These are phyloP conservation scores for Pseudonitzschia pungens DNA, from an alignment of 108 stramenopile genomes.

Conservation along the genomic window DNA sequence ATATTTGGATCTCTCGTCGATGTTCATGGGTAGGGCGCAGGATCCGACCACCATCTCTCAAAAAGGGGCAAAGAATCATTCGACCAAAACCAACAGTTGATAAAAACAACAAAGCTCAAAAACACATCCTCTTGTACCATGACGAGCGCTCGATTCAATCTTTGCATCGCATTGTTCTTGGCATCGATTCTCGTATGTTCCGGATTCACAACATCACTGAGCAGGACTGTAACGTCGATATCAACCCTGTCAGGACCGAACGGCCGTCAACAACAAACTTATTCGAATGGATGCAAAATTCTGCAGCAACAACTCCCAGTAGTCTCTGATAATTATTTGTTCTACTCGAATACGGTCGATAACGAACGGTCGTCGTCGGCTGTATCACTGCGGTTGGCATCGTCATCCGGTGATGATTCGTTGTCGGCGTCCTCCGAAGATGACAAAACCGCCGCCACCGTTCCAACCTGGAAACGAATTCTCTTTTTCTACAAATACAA, in stretches of 20 bases:
- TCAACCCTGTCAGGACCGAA: not conserved
- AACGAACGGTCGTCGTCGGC: too few relatives aligned
- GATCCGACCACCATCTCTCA: too few relatives aligned
- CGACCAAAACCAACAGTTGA: too few relatives aligned
- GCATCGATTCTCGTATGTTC: slow-evolving; percentile 8
- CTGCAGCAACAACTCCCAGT: not conserved
- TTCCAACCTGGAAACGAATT: slow-evolving; percentile 13
- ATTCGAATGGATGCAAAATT: not conserved
- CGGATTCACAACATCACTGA: not conserved
- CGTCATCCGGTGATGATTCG: not conserved
- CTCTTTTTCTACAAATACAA: slow-evolving; percentile 22
- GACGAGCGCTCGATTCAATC: not conserved
- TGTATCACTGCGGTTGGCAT: not conserved
- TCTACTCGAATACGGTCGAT: too few relatives aligned
- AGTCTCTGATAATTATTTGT: too few relatives aligned
- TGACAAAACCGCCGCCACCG: not conserved
- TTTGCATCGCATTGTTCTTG: not conserved
- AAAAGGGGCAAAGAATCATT: too few relatives aligned
- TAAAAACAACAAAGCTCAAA: too few relatives aligned
- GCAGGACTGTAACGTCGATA: not conserved
- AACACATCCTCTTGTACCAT: too few relatives aligned
- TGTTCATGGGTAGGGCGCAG: too few relatives aligned
- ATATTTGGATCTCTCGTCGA: too few relatives aligned
- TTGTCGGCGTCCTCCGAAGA: not conserved
- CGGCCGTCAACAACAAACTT: not conserved